Evolutionary conservation across 2,329 filamentous ascomycete genomes (phyloP).

Genomic region (Curvularia eragrostidis): DNA sequence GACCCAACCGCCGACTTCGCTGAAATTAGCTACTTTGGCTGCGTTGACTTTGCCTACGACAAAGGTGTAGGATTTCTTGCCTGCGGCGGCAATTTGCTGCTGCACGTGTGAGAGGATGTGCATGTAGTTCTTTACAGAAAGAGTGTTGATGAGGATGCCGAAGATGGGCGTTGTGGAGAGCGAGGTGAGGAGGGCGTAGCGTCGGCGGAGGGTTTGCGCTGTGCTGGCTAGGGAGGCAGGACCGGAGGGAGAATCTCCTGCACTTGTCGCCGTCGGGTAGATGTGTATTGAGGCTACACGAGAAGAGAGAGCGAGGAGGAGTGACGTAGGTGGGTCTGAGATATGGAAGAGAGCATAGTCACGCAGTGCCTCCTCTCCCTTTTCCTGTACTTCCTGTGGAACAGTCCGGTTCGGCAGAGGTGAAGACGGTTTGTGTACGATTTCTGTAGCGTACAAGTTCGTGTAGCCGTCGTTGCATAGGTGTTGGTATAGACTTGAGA

Average conservation of each 20-base stretch:
- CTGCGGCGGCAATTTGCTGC: conserved; percentile 73
- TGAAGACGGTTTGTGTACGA: conserved; percentile 80
- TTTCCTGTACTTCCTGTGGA: conserved; percentile 57
- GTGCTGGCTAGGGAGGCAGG: conserved; percentile 58
- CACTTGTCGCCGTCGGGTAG: conserved; percentile 64
- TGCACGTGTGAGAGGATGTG: conserved; percentile 77
- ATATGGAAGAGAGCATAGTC: conserved; percentile 85
- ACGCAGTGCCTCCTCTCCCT: conserved; percentile 59
- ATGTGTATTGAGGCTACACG: conserved; percentile 81
- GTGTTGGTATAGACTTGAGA: conserved; percentile 62
- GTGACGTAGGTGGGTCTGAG: conserved; percentile 76
- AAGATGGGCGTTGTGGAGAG: conserved; percentile 83
- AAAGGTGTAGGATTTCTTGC: conserved; percentile 95
- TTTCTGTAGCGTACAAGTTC: conserved; percentile 70
- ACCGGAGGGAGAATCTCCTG: conserved; percentile 12
- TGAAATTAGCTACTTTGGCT: conserved; percentile 95
- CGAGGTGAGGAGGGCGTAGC: conserved; percentile 84
- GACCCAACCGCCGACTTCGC: conserved; percentile 94
- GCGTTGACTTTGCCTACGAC: conserved; percentile 97
- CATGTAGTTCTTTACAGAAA: conserved; percentile 90
- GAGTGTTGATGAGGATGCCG: conserved; percentile 93
- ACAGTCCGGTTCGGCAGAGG: conserved; percentile 83
- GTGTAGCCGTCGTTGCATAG: conserved; percentile 72
- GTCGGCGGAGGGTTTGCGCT: conserved; percentile 72
- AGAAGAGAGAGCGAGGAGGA: conserved; percentile 86